phyloP scores from a whole-genome alignment of 1,284 basidiomycete species.

The Schizophyllum amplum region DNA sequence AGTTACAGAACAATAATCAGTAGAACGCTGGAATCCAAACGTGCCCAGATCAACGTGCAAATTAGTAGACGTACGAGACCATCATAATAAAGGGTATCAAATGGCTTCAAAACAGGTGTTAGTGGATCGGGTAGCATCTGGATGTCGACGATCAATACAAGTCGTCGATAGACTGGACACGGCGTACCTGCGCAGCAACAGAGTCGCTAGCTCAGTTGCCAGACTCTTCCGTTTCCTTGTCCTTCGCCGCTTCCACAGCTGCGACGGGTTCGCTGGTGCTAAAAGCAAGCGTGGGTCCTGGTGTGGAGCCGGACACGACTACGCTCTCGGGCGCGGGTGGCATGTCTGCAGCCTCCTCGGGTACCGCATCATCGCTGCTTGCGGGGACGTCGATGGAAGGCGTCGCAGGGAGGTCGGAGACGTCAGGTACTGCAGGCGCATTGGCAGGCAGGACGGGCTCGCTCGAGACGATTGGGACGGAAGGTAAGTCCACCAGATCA shows the following conservation, averaged over 20 bases:
- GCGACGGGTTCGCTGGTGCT: background rate
- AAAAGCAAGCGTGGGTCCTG: background rate
- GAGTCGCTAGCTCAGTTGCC: background rate
- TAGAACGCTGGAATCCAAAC: background rate
- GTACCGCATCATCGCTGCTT: constrained; percentile 3
- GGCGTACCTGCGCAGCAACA: too few relatives aligned
- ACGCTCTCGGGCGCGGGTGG: constrained; percentile 1
- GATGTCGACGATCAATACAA: background rate
- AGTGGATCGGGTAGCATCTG: background rate
- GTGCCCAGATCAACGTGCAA: background rate
- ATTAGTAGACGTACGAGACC: background rate
- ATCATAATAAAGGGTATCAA: background rate
- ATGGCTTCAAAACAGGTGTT: background rate
- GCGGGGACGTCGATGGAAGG: background rate
- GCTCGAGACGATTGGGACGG: background rate
- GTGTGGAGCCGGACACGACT: background rate
- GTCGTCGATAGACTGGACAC: background rate
- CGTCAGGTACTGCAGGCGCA: background rate
- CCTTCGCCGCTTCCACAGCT: constrained; percentile 1
- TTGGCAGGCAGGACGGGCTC: background rate
- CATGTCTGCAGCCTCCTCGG: constrained; percentile 5
- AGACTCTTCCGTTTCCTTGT: background rate
- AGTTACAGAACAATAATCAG: background rate
- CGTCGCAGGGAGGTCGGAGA: background rate
- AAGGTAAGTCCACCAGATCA: background rate